phyloP scores from a whole-genome alignment of 2,329 filamentous ascomycete species.

The Cytospora leucostoma region DNA sequence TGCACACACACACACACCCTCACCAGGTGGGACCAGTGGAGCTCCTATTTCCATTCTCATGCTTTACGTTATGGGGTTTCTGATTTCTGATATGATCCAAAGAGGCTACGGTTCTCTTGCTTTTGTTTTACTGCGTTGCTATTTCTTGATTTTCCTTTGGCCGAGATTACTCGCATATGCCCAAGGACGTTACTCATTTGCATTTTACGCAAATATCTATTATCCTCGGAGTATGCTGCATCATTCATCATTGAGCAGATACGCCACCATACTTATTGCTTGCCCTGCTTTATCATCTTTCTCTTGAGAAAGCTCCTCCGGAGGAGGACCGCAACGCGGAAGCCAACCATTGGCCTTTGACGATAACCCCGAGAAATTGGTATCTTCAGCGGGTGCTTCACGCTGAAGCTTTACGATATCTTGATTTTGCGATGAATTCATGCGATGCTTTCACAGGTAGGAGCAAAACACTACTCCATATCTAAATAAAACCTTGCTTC shows the following conservation, averaged over 20 bases:
- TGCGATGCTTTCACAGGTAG: conserved; percentile 1
- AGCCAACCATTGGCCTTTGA: background rate
- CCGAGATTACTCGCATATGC: too few species aligned
- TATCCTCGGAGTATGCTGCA: too few species aligned
- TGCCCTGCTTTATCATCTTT: background rate
- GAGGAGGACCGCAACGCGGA: background rate
- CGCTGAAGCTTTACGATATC: background rate
- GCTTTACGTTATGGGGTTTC: background rate
- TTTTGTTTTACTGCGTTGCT: too few species aligned
- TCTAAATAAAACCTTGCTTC: background rate
- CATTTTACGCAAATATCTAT: too few species aligned
- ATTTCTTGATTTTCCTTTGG: too few species aligned
- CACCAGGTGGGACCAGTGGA: background rate
- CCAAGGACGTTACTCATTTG: too few species aligned
- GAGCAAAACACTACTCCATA: conserved; percentile 5
- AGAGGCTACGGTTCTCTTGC: background rate
- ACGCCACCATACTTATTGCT: too few species aligned
- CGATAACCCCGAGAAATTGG: background rate
- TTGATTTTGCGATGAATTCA: background rate
- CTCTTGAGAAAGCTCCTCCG: background rate
- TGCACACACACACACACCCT: background rate
- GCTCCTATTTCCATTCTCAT: background rate
- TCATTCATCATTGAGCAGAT: too few species aligned
- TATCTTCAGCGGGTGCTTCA: background rate
- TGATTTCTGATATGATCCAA: background rate